Conservation (phyloP, 139 green algal species). For the Chlamydomonas sp. region DNA sequence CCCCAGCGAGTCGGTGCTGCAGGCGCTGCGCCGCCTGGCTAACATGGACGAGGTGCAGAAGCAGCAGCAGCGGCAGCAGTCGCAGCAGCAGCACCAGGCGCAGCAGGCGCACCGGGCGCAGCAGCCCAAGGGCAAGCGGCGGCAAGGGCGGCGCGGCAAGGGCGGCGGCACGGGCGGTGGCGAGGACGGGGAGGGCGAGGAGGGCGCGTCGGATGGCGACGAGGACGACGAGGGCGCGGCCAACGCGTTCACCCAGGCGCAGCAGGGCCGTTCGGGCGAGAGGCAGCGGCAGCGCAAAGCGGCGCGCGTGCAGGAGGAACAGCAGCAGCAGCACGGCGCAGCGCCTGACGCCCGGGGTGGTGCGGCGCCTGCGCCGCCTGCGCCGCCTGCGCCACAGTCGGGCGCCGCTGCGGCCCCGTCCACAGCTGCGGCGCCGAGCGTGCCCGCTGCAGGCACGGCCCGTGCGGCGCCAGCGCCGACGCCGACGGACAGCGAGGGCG, state of each 20-base stretch:
- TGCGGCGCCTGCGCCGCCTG: too few species aligned
- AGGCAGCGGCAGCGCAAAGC: not conserved
- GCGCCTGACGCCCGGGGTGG: too few species aligned
- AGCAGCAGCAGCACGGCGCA: slow-evolving; percentile 14
- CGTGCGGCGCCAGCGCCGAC: too few species aligned
- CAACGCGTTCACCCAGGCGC: not conserved
- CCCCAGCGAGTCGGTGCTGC: slow-evolving; percentile 44
- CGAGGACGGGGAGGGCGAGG: too few species aligned
- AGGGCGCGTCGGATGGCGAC: slow-evolving; percentile 3
- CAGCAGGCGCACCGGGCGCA: not conserved
- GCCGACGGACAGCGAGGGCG: too few species aligned
- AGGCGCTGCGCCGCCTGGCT: slow-evolving; percentile 31
- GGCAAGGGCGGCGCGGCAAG: not conserved
- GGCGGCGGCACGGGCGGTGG: not conserved
- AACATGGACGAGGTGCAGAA: not conserved
- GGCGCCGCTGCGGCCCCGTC: too few species aligned
- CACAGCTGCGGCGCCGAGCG: too few species aligned
- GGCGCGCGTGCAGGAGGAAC: not conserved
- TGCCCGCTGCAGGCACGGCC: too few species aligned
- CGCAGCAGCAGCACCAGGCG: not conserved
- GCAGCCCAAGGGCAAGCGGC: not conserved
- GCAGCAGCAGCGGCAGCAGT: not conserved
- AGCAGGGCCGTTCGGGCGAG: slow-evolving; percentile 3
- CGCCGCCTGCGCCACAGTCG: too few species aligned
- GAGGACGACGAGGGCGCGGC: slow-evolving; percentile 2